Evolutionary conservation across 2,329 filamentous ascomycete species (phyloP).

Genomic region (Xylariomycetidae sp.): DNA sequence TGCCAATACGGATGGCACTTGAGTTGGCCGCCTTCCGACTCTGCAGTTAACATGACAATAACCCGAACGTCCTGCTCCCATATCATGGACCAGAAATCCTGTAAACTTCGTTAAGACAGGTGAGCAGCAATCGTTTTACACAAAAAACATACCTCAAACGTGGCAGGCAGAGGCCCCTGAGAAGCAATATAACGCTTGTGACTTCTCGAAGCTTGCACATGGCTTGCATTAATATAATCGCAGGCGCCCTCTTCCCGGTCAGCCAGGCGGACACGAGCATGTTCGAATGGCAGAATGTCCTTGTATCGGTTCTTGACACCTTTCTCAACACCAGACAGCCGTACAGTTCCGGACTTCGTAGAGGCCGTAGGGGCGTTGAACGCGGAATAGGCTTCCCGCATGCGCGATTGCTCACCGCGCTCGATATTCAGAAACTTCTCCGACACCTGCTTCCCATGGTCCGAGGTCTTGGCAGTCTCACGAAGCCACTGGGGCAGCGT

Average conservation of each 20-base stretch:
- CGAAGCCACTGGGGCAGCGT: slow-evolving; percentile 74
- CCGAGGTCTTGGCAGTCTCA: slow-evolving; percentile 57
- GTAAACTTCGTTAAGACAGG: too few relatives aligned
- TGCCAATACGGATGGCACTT: slow-evolving; percentile 97
- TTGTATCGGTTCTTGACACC: slow-evolving; percentile 96
- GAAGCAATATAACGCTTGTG: slow-evolving; percentile 94
- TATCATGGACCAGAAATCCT: slow-evolving; percentile 97
- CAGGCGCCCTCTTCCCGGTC: slow-evolving; percentile 63
- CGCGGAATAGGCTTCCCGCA: slow-evolving; percentile 69
- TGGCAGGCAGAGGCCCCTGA: slow-evolving; percentile 87
- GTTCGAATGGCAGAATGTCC: slow-evolving; percentile 95
- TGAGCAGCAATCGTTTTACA: too few relatives aligned
- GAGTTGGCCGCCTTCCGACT: slow-evolving; percentile 85
- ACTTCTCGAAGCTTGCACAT: slow-evolving; percentile 73
- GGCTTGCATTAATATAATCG: slow-evolving; percentile 94
- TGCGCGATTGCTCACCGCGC: slow-evolving; percentile 80
- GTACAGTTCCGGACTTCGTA: slow-evolving; percentile 41
- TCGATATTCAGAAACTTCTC: slow-evolving; percentile 83
- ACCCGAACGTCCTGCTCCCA: slow-evolving; percentile 97
- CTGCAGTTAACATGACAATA: slow-evolving; percentile 93
- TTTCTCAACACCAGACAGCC: slow-evolving; percentile 89
- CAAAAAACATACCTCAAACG: slow-evolving; percentile 67
- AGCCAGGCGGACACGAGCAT: slow-evolving; percentile 78
- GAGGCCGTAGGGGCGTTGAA: slow-evolving; percentile 38
- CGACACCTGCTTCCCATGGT: slow-evolving; percentile 76